Percentiles rank a stretch among this genome's conserved stretches.
These are phyloP conservation scores for Rhizophora mangle DNA, from an alignment of 345 rosid species.

Conservation along the genomic window DNA sequence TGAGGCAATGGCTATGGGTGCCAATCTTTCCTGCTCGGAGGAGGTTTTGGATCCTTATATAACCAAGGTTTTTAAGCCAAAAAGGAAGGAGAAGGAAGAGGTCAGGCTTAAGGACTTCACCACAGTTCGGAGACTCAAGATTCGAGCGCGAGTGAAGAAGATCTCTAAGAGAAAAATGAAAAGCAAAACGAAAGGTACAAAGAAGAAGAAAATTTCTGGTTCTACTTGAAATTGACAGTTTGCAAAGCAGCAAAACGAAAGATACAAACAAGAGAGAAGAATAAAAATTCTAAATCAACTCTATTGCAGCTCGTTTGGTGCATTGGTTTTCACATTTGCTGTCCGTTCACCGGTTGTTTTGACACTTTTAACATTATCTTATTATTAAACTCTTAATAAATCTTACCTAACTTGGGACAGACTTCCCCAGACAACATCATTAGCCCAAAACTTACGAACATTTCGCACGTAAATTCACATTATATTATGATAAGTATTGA, in stretches of 20 bases:
- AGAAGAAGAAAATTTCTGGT: conserved; percentile 13
- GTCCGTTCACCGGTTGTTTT: too few species aligned
- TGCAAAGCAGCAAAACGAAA: conserved; percentile 14
- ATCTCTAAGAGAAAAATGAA: conserved; percentile 5
- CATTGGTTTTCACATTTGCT: too few species aligned
- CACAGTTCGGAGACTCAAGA: conserved; percentile 20
- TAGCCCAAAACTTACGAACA: too few species aligned
- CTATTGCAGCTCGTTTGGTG: too few species aligned
- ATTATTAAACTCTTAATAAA: too few species aligned
- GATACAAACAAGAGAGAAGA: not conserved
- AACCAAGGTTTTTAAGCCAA: conserved; percentile 58
- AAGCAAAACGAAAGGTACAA: conserved; percentile 15
- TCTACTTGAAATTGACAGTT: too few species aligned
- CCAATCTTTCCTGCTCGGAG: conserved; percentile 40
- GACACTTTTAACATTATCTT: too few species aligned
- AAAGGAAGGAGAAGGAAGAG: conserved; percentile 44
- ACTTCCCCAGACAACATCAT: too few species aligned
- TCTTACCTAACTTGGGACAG: too few species aligned
- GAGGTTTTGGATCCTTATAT: conserved; percentile 54
- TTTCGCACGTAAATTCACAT: too few species aligned
- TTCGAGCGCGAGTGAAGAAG: conserved; percentile 25
- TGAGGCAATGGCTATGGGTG: conserved; percentile 50
- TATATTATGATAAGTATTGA: too few species aligned
- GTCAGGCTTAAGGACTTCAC: conserved; percentile 29
- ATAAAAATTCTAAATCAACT: conserved; percentile 2